Conservation (phyloP, 2,329 filamentous ascomycete species). For the Cladosporium sp. region DNA sequence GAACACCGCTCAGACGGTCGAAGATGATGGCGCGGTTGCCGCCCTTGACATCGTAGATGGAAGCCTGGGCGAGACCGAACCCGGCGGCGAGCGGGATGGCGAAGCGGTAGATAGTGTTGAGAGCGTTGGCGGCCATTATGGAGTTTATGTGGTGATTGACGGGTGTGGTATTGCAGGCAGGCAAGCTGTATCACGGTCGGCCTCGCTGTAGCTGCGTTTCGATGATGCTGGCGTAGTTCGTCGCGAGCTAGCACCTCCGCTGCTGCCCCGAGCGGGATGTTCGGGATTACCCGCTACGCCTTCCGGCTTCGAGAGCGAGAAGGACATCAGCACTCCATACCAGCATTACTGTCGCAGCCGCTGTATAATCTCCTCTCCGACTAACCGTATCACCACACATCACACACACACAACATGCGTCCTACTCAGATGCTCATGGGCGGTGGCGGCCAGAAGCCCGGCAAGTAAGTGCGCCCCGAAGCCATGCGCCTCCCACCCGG, state of each 20-base stretch:
- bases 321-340: constrained; percentile 9
- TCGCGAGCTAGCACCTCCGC: constrained; percentile 15
- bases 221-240: constrained; percentile 20
- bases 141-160: not conserved
- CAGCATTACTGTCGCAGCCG: constrained; percentile 6
- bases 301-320: constrained; percentile 13
- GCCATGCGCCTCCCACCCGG: not conserved
- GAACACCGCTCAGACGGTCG: constrained; percentile 87
- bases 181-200: not conserved
- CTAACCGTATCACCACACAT: constrained; percentile 2
- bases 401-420: constrained; percentile 38
- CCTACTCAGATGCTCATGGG: constrained; percentile 34
- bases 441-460: constrained; percentile 42
- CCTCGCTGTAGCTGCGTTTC: constrained; percentile 9
- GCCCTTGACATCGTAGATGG: constrained; percentile 95
- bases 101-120: constrained; percentile 64
- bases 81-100: constrained; percentile 74
- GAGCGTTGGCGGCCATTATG: constrained; percentile 46
- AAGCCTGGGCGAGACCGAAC: constrained; percentile 68
- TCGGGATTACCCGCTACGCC: not conserved
- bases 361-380: not conserved
- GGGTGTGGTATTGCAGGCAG: not conserved
- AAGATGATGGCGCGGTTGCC: constrained; percentile 96
- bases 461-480: constrained; percentile 38
- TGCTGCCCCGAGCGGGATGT: not conserved